Evolutionary conservation across 257 asterid genomes (phyloP).

Genomic region (Scutellaria galericulata): DNA sequence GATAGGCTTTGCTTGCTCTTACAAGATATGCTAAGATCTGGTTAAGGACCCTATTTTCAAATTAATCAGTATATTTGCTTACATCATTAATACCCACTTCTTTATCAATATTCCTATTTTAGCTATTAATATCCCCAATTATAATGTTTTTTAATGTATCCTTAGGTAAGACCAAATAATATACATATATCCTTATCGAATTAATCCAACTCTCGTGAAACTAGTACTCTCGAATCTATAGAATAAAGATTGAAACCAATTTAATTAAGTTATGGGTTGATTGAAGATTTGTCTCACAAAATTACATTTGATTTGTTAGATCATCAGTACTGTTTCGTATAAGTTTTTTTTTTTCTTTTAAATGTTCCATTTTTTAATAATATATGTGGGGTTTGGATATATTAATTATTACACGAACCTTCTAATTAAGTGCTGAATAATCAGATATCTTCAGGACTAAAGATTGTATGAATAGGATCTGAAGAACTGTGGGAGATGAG

Average conservation of each 20-base stretch:
- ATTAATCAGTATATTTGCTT: conserved; percentile 40
- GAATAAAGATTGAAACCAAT: too few species aligned
- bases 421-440: conserved; percentile 48
- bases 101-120: conserved; percentile 55
- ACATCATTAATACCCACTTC: conserved; percentile 55
- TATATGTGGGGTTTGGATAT: conserved; percentile 33
- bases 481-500: conserved; percentile 48
- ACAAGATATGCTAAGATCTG: conserved; percentile 73
- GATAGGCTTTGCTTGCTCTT: conserved; percentile 50
- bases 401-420: conserved; percentile 50
- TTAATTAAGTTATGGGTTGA: too few species aligned
- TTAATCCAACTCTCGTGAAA: background rate
- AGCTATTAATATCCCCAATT: conserved; percentile 46
- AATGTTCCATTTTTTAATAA: too few species aligned
- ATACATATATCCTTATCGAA: background rate
- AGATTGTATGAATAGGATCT: conserved; percentile 33
- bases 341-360: too few species aligned
- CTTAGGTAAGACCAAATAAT: conserved; percentile 37
- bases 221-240: too few species aligned
- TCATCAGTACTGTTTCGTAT: too few species aligned
- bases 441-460: conserved; percentile 35
- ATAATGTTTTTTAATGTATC: conserved; percentile 25
- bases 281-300: too few species aligned
- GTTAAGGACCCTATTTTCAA: conserved; percentile 44
- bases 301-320: too few species aligned